Percentiles rank a stretch among this genome's conserved stretches.
Evolutionary conservation across 768 basidiomycete genomes (phyloP).

Genomic region (Trametes coccinea): DNA sequence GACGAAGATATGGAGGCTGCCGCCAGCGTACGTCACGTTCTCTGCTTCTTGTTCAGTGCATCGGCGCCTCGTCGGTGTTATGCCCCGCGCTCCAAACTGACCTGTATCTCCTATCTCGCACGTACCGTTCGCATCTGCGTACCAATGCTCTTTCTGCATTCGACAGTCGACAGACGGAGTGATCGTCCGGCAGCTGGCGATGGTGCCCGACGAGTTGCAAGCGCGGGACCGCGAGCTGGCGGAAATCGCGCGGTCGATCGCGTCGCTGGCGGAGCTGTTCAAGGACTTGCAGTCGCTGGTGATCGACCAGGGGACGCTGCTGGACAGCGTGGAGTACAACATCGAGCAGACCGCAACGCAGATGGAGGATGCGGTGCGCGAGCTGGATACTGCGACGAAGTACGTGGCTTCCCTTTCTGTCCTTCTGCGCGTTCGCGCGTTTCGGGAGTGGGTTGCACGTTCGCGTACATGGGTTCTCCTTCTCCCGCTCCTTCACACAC

Average conservation of each 20-base stretch:
- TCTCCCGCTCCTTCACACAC: not conserved
- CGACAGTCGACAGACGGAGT: constrained; percentile 39
- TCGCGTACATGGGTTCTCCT: not conserved
- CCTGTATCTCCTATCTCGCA: not conserved
- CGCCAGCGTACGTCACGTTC: constrained; percentile 42
- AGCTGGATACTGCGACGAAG: constrained; percentile 81
- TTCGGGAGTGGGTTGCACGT: too few species aligned
- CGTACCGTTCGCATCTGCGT: not conserved
- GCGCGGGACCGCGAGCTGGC: constrained; percentile 70
- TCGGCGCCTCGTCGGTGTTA: constrained; percentile 18
- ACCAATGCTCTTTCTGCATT: not conserved
- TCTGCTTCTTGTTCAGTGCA: not conserved
- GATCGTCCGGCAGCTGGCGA: constrained; percentile 36
- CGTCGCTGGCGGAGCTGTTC: constrained; percentile 91
- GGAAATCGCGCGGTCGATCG: constrained; percentile 90
- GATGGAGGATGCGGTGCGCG: constrained; percentile 80
- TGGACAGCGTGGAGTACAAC: constrained; percentile 97
- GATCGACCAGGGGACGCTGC: constrained; percentile 95
- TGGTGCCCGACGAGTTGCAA: constrained; percentile 42
- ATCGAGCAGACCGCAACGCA: constrained; percentile 88
- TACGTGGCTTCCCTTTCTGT: constrained; percentile 39
- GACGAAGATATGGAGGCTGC: constrained; percentile 91
- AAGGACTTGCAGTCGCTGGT: constrained; percentile 91
- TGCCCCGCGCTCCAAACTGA: constrained; percentile 2
- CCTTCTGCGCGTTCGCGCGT: not conserved